These are phyloP conservation scores for Neurospora africana DNA, from an alignment of 495 filamentous ascomycete species.

Conservation along the genomic window DNA sequence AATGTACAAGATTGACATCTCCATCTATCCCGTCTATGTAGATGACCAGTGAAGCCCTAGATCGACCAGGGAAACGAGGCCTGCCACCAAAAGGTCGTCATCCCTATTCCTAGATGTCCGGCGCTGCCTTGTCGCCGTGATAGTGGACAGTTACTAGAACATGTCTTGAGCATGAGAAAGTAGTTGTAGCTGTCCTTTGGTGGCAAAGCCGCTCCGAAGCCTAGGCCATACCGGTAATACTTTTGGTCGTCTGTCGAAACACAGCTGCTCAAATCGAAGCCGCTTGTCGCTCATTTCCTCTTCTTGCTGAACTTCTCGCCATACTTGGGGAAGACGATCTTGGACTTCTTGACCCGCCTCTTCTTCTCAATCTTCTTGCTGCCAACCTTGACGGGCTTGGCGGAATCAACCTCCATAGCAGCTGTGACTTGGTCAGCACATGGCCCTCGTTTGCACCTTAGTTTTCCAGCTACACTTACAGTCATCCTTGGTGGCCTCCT, in stretches of 20 bases:
- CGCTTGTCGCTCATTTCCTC: slow-evolving; percentile 23
- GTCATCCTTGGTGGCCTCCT: slow-evolving; percentile 18
- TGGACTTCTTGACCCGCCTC: slow-evolving; percentile 36
- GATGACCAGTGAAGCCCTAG: neutral
- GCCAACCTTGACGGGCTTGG: slow-evolving; percentile 21
- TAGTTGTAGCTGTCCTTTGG: neutral
- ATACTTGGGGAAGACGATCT: slow-evolving; percentile 42
- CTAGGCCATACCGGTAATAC: neutral
- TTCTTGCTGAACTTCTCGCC: slow-evolving; percentile 34
- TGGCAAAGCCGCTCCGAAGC: neutral
- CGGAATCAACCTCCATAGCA: slow-evolving; percentile 40
- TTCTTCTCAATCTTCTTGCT: slow-evolving; percentile 34
- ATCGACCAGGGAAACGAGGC: neutral
- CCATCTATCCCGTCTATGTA: neutral
- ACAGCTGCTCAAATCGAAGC: neutral
- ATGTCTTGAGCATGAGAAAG: neutral
- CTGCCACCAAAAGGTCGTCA: neutral
- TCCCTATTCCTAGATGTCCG: neutral
- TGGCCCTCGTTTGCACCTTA: neutral
- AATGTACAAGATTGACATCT: neutral
- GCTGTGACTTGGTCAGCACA: slow-evolving; percentile 4
- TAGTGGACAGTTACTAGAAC: neutral
- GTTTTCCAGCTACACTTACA: slow-evolving; percentile 19
- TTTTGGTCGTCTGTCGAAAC: neutral
- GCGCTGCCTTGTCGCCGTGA: neutral